These are phyloP conservation scores for Lentinula boryana DNA, from an alignment of 768 basidiomycete species.

Conservation along the genomic window DNA sequence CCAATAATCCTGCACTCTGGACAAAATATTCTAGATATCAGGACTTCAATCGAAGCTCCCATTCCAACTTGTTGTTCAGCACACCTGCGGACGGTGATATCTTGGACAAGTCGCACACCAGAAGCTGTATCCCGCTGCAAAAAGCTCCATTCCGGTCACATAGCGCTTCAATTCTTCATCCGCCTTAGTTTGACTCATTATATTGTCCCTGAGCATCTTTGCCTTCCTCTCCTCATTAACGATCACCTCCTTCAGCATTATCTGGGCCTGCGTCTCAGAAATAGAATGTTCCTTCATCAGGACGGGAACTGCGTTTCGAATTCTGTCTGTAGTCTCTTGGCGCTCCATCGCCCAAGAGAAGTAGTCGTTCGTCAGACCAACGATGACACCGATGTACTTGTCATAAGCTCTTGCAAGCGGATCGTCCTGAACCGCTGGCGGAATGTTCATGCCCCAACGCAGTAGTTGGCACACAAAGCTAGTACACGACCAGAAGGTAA, in stretches of 20 bases:
- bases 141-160: not conserved
- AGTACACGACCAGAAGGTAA: not conserved
- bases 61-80: not conserved
- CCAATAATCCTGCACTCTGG: too few relatives aligned
- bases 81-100: not conserved
- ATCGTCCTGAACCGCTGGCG: not conserved
- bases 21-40: too few relatives aligned
- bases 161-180: not conserved
- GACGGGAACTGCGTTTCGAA: conserved; percentile 3
- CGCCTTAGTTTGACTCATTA: not conserved
- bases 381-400: not conserved
- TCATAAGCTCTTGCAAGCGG: not conserved
- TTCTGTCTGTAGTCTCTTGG: not conserved
- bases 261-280: not conserved
- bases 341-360: conserved; percentile 9
- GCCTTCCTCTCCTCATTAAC: not conserved
- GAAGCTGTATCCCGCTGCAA: conserved; percentile 4
- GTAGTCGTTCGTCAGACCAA: conserved; percentile 6
- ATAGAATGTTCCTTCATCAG: conserved; percentile 5
- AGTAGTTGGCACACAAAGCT: conserved; percentile 4
- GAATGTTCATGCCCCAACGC: conserved; percentile 5
- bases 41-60: too few relatives aligned
- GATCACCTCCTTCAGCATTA: conserved; percentile 3
- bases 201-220: not conserved
- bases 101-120: conserved; percentile 7